phyloP scores from a whole-genome alignment of 2,329 filamentous ascomycete species.

The Fusarium luffae region DNA sequence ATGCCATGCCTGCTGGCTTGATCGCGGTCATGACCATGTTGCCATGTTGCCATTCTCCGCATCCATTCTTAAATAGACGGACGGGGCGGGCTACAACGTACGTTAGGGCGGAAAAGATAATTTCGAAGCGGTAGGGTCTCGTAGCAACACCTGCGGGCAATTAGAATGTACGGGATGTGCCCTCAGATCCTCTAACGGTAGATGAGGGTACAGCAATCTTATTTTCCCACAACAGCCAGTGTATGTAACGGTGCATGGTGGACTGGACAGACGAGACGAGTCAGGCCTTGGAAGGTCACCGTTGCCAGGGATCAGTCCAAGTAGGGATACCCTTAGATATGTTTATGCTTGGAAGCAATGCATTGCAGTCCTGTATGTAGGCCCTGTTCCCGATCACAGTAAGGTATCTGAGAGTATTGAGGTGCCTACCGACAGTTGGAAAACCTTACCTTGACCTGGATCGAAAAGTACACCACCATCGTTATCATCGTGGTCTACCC shows the following conservation, averaged over 20 bases:
- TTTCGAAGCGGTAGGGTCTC: slow-evolving; percentile 1
- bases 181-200: slow-evolving; percentile 17
- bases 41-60: slow-evolving; percentile 28
- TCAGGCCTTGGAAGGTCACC: slow-evolving; percentile 29
- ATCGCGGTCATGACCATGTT: neutral
- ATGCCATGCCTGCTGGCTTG: slow-evolving; percentile 13
- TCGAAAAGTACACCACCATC: neutral
- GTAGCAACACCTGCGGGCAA: neutral
- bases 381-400: neutral
- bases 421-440: neutral
- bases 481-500: neutral
- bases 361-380: neutral
- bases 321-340: slow-evolving; percentile 22
- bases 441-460: neutral
- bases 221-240: slow-evolving; percentile 3
- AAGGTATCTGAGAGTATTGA: neutral
- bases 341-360: neutral
- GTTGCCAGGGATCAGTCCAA: slow-evolving; percentile 17
- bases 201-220: slow-evolving; percentile 27
- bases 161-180: slow-evolving; percentile 5
- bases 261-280: slow-evolving; percentile 11
- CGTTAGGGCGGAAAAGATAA: slow-evolving; percentile 3
- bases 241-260: slow-evolving; percentile 25
- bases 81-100: slow-evolving; percentile 22
- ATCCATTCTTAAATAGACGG: slow-evolving; percentile 20